Conservation (phyloP, 306 rosid species). For the Heteromeles arbutifolia region DNA sequence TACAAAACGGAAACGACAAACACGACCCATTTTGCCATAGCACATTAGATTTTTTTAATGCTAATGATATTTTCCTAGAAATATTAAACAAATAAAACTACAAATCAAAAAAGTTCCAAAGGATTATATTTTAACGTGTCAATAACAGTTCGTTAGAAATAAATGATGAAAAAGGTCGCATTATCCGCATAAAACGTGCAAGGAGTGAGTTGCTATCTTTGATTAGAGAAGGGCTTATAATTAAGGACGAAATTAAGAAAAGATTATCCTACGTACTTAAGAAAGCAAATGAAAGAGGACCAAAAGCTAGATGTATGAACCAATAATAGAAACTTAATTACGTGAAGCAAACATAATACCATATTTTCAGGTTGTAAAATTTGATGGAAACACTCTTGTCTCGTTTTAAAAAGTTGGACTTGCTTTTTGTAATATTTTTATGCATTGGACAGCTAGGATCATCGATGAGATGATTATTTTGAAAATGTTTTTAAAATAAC, state of each 20-base stretch:
- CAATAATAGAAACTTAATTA: constrained; percentile 3
- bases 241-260: background rate
- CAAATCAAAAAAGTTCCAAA: too few relatives aligned
- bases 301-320: background rate
- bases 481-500: too few relatives aligned
- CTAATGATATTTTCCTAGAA: too few relatives aligned
- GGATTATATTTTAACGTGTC: rapidly evolving
- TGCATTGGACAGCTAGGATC: background rate
- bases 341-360: constrained; percentile 10
- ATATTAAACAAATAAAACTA: background rate
- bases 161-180: background rate
- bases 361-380: constrained; percentile 6
- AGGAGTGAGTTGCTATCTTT: background rate
- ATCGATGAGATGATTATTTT: background rate
- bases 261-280: background rate
- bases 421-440: background rate
- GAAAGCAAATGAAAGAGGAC: background rate
- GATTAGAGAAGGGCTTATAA: background rate
- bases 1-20: too few relatives aligned
- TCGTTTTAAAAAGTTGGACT: background rate
- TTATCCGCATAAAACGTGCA: background rate
- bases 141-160: background rate
- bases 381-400: background rate
- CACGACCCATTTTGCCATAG: too few relatives aligned
- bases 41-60: too few relatives aligned